phyloP scores from a whole-genome alignment of 225 moss, liverwort and hornwort species.

The Neckera pumila region DNA sequence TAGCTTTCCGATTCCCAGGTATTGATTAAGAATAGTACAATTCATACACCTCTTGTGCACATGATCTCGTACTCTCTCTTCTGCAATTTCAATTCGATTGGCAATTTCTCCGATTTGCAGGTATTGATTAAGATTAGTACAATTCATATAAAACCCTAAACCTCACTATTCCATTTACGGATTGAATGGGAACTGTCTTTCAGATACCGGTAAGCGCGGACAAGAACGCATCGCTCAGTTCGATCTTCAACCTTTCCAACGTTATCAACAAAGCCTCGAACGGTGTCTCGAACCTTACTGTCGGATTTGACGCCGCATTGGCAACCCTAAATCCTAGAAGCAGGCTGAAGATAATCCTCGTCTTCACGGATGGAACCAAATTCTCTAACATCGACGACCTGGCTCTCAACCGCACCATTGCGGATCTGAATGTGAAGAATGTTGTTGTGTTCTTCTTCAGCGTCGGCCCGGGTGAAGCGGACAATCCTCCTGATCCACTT shows the following conservation, averaged over 20 bases:
- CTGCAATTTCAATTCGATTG: neutral
- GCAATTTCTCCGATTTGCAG: neutral
- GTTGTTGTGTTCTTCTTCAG: slow-evolving; percentile 33
- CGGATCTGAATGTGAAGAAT: neutral
- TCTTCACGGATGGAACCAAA: slow-evolving; percentile 18
- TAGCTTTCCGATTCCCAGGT: neutral
- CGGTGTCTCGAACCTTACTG: slow-evolving; percentile 10
- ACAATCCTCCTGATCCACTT: slow-evolving; percentile 17
- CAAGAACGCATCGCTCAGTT: neutral
- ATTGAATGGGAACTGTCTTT: neutral
- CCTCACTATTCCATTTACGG: neutral
- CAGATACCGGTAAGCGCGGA: neutral
- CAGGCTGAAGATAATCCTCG: slow-evolving; percentile 22
- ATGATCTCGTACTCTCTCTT: neutral
- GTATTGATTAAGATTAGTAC: neutral
- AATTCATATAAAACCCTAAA: no score
- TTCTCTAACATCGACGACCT: neutral
- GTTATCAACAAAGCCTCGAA: neutral
- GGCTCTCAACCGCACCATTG: neutral
- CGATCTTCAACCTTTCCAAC: slow-evolving; percentile 1
- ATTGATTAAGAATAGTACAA: neutral
- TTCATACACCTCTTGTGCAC: neutral
- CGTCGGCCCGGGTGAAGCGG: slow-evolving; percentile 11
- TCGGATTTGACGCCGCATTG: slow-evolving; percentile 4
- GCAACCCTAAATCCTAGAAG: neutral